A percentile compares a stretch with the other conserved stretches of the same genome.
Conservation (phyloP, 768 basidiomycete species). For the Pholiota conissans region DNA sequence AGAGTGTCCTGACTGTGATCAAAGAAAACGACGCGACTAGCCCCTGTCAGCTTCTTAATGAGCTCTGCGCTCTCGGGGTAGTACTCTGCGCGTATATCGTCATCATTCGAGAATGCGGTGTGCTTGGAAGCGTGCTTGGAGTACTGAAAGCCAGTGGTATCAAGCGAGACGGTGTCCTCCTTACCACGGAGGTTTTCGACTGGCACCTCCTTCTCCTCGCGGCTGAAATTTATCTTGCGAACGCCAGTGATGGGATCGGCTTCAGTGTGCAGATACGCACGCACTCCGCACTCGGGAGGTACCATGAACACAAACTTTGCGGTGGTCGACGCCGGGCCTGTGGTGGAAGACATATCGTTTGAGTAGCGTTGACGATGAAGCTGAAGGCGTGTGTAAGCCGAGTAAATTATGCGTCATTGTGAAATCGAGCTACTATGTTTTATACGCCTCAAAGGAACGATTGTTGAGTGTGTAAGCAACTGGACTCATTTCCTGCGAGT, state of each 20-base stretch:
- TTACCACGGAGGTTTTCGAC: conserved; percentile 58
- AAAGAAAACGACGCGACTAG: conserved; percentile 55
- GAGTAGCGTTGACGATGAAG: background rate
- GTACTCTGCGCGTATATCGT: conserved; percentile 53
- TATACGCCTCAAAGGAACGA: background rate
- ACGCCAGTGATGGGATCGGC: conserved; percentile 32
- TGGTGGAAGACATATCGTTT: background rate
- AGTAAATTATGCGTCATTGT: conserved; percentile 6
- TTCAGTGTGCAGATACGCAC: conserved; percentile 38
- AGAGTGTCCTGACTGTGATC: conserved; percentile 67
- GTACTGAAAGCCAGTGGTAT: conserved; percentile 54
- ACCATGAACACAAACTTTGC: conserved; percentile 37
- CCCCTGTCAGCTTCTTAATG: conserved; percentile 60
- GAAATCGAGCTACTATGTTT: background rate
- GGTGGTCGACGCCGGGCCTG: conserved; percentile 20
- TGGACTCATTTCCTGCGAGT: conserved; percentile 2
- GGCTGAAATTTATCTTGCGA: conserved; percentile 34
- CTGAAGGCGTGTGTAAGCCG: too few relatives aligned
- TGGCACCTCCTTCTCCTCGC: conserved; percentile 28
- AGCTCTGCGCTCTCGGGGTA: conserved; percentile 61
- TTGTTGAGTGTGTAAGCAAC: background rate
- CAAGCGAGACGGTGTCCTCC: conserved; percentile 43
- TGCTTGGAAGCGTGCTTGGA: conserved; percentile 39
- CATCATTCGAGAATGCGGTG: conserved; percentile 48
- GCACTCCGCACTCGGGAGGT: conserved; percentile 38